phyloP scores from a whole-genome alignment of 176 grass and related monocot species.

The Eragrostis nindensis region DNA sequence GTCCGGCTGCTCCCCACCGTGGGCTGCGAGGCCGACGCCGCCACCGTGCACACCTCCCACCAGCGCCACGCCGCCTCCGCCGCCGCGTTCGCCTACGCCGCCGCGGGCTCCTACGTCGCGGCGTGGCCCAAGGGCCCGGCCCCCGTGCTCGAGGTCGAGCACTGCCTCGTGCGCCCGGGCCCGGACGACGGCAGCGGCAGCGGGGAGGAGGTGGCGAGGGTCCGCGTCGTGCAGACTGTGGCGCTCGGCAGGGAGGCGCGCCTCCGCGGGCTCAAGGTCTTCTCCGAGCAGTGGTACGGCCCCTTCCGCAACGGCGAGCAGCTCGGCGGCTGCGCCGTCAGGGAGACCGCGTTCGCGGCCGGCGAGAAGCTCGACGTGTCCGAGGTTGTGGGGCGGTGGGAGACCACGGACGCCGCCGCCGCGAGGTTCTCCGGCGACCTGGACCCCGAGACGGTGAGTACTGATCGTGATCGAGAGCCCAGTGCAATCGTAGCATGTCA shows the following conservation, averaged over 20 bases:
- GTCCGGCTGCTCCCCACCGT: constrained; percentile 86
- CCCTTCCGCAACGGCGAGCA: constrained; percentile 86
- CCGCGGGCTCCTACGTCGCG: constrained; percentile 56
- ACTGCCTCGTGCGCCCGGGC: constrained; percentile 73
- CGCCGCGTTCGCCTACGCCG: constrained; percentile 62
- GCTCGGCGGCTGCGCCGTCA: constrained; percentile 71
- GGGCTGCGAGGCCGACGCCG: constrained; percentile 95
- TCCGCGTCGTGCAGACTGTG: not conserved
- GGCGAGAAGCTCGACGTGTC: constrained; percentile 53
- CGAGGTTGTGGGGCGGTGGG: constrained; percentile 59
- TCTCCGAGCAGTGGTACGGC: constrained; percentile 91
- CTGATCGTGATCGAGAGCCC: not conserved
- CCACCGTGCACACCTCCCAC: constrained; percentile 73
- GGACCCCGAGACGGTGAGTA: constrained; percentile 49
- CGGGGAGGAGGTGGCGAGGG: constrained; percentile 41
- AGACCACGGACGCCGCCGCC: constrained; percentile 26
- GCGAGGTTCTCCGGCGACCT: constrained; percentile 51
- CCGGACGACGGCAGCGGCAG: not conserved
- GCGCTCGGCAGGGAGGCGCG: not conserved
- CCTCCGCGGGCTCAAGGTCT: constrained; percentile 45
- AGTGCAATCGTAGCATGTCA: not conserved
- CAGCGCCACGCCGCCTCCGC: constrained; percentile 61
- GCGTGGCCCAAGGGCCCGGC: constrained; percentile 59
- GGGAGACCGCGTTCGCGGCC: constrained; percentile 71
- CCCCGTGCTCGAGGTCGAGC: constrained; percentile 70